Evolutionary conservation across 495 filamentous ascomycete genomes (phyloP).

Genomic region (Astrothelium macrocarpum): DNA sequence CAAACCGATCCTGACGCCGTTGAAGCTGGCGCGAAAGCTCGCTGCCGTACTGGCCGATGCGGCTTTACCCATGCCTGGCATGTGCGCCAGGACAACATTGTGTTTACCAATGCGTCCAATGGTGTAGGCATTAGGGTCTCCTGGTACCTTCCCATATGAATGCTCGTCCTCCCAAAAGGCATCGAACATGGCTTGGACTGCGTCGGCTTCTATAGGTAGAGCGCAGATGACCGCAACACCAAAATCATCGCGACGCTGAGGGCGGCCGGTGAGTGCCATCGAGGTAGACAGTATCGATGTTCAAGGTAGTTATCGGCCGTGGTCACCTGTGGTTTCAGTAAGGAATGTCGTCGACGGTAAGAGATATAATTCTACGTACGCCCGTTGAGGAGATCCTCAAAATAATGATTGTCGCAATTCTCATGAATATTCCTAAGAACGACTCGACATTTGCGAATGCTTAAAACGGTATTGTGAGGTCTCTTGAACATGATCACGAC

Average conservation of each 20-base stretch:
- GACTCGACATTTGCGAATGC: too few relatives aligned
- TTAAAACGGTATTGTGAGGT: too few relatives aligned
- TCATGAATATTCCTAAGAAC: too few relatives aligned
- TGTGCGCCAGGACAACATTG: constrained; percentile 25
- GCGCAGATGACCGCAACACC: constrained; percentile 14
- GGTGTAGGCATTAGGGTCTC: constrained; percentile 27
- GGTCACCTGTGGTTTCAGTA: too few relatives aligned
- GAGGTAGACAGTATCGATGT: too few relatives aligned
- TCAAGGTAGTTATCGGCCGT: too few relatives aligned
- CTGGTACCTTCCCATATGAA: constrained; percentile 14
- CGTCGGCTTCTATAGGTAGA: constrained; percentile 7
- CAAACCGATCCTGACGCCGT: constrained; percentile 1
- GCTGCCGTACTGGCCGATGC: constrained; percentile 18
- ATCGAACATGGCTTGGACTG: constrained; percentile 5
- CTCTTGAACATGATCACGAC: too few relatives aligned
- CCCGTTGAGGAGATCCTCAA: too few relatives aligned
- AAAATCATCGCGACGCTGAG: neutral
- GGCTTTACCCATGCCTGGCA: constrained; percentile 27
- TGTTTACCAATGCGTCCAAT: constrained; percentile 17
- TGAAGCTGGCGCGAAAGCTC: constrained; percentile 10
- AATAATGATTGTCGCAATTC: too few relatives aligned
- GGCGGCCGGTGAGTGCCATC: neutral
- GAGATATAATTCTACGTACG: too few relatives aligned
- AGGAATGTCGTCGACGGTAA: too few relatives aligned
- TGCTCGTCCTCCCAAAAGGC: neutral